Conservation (phyloP, 768 basidiomycete species). For the Coprinopsis cinerea region DNA sequence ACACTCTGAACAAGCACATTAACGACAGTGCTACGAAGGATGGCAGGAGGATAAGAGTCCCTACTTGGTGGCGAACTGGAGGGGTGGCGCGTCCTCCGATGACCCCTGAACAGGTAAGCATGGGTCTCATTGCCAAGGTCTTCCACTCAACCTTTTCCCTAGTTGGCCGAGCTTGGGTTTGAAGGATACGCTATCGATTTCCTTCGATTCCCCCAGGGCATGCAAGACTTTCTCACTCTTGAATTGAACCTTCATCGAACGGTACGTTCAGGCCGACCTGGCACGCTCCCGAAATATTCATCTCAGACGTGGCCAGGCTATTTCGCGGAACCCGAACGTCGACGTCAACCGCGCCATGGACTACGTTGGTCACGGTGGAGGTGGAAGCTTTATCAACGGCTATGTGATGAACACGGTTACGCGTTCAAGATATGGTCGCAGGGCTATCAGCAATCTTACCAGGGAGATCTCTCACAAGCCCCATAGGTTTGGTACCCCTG, state of each 20-base stretch:
- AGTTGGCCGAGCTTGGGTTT: slow-evolving; percentile 43
- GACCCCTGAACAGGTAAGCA: slow-evolving; percentile 50
- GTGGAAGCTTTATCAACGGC: slow-evolving; percentile 58
- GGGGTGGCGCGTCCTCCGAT: slow-evolving; percentile 49
- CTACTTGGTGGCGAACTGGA: slow-evolving; percentile 58
- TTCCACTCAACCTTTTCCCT: neutral
- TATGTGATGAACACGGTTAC: slow-evolving; percentile 50
- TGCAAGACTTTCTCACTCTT: slow-evolving; percentile 64
- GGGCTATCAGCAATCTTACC: slow-evolving; percentile 56
- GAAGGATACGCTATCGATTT: slow-evolving; percentile 82
- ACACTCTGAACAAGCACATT: slow-evolving; percentile 58
- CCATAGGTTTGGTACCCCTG: slow-evolving; percentile 45
- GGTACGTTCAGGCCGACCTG: slow-evolving; percentile 35
- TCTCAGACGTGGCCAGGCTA: slow-evolving; percentile 40
- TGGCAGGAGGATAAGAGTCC: slow-evolving; percentile 49
- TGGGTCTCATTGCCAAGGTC: neutral
- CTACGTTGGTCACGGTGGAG: slow-evolving; percentile 46
- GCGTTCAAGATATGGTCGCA: slow-evolving; percentile 69
- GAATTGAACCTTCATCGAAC: slow-evolving; percentile 66
- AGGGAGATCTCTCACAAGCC: slow-evolving; percentile 49
- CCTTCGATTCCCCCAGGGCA: slow-evolving; percentile 67
- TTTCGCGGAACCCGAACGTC: slow-evolving; percentile 48
- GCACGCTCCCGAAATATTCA: neutral
- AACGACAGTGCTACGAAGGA: slow-evolving; percentile 50
- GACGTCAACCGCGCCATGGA: slow-evolving; percentile 56